A percentile compares a stretch with the other conserved stretches of the same genome.
Conservation (phyloP, 768 basidiomycete species). For the Trametes villosa region DNA sequence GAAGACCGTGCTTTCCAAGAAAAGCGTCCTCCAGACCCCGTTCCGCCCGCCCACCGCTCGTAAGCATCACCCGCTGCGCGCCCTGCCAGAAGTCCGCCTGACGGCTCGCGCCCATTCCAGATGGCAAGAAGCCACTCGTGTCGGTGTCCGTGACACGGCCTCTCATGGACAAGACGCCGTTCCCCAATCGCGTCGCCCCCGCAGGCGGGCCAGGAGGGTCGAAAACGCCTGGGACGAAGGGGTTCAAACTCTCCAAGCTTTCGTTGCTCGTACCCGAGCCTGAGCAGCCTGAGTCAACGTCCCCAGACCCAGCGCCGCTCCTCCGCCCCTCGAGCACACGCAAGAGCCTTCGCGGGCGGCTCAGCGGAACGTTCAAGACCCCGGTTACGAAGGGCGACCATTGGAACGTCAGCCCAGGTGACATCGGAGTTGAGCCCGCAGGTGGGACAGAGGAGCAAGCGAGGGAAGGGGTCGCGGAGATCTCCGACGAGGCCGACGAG, state of each 20-base stretch:
- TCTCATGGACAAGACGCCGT: constrained; percentile 77
- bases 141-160: constrained; percentile 44
- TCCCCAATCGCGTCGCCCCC: constrained; percentile 56
- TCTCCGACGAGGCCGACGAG: constrained; percentile 45
- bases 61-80: too few relatives aligned
- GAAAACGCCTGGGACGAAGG: constrained; percentile 35
- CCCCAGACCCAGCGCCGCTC: constrained; percentile 38
- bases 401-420: constrained; percentile 76
- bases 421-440: constrained; percentile 37
- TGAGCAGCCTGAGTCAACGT: constrained; percentile 34
- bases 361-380: constrained; percentile 62
- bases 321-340: constrained; percentile 71
- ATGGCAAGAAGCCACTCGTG: constrained; percentile 31
- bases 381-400: constrained; percentile 67
- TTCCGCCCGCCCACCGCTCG: constrained; percentile 37
- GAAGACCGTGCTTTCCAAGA: constrained; percentile 50
- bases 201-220: constrained; percentile 40
- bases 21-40: constrained; percentile 41
- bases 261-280: constrained; percentile 33
- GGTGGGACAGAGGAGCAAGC: constrained; percentile 30
- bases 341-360: constrained; percentile 61
- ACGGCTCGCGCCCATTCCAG: constrained; percentile 12
- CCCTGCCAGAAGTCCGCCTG: too few relatives aligned
- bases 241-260: constrained; percentile 42
- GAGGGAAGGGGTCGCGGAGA: constrained; percentile 28